phyloP scores from a whole-genome alignment of 768 basidiomycete genomes.

The Termitomyces sp. region DNA sequence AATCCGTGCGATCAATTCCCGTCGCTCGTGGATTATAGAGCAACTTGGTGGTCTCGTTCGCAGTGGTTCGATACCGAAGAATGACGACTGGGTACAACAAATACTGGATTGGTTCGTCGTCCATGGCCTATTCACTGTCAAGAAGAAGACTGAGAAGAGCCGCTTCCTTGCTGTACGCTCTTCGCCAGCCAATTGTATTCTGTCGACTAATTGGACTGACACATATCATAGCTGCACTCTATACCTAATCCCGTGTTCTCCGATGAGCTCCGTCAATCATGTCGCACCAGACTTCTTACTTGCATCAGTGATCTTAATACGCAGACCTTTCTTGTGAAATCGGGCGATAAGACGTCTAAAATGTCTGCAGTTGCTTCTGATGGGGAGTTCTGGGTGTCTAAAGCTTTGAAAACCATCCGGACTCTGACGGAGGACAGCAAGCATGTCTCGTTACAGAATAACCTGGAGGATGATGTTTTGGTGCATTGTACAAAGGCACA shows the following conservation, averaged over 20 bases:
- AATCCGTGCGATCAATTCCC: slow-evolving; percentile 44
- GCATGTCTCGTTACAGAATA: slow-evolving; percentile 52
- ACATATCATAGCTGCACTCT: slow-evolving; percentile 48
- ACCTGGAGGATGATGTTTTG: slow-evolving; percentile 53
- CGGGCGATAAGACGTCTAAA: slow-evolving; percentile 53
- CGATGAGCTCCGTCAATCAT: slow-evolving; percentile 62
- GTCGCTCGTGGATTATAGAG: slow-evolving; percentile 81
- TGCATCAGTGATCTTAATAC: slow-evolving; percentile 72
- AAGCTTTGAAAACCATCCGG: slow-evolving; percentile 54
- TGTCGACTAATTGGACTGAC: not conserved
- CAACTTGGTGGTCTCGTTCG: slow-evolving; percentile 78
- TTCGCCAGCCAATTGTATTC: not conserved
- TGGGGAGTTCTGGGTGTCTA: slow-evolving; percentile 78
- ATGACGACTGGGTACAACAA: slow-evolving; percentile 70
- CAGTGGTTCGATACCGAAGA: slow-evolving; percentile 76
- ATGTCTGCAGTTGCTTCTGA: slow-evolving; percentile 61
- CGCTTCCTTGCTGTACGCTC: slow-evolving; percentile 54
- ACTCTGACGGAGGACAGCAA: slow-evolving; percentile 64
- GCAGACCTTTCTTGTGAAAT: slow-evolving; percentile 48
- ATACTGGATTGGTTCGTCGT: slow-evolving; percentile 81
- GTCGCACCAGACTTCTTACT: slow-evolving; percentile 65
- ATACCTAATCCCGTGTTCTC: slow-evolving; percentile 69
- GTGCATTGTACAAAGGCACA: slow-evolving; percentile 43
- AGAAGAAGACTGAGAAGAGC: slow-evolving; percentile 71
- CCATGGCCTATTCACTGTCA: slow-evolving; percentile 76